Conservation (phyloP, 306 rosid species). For the Dicorynia guianensis region DNA sequence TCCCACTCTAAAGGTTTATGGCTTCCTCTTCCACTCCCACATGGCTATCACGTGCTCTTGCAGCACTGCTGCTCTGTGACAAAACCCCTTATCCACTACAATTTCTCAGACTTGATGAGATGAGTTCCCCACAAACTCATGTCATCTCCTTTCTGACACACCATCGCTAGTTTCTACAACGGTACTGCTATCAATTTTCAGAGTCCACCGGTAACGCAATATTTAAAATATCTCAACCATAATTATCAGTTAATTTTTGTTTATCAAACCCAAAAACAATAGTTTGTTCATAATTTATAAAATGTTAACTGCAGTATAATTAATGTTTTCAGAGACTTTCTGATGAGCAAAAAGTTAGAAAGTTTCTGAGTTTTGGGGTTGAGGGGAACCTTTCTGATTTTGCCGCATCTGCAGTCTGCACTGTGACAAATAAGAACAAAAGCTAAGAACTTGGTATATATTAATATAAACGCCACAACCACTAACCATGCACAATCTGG, state of each 20-base stretch:
- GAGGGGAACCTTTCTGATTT: not conserved
- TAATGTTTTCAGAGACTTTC: too few relatives aligned
- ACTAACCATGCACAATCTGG: not conserved
- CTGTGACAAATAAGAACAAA: slow-evolving; percentile 38
- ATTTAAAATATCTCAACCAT: too few relatives aligned
- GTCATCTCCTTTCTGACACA: slow-evolving; percentile 28
- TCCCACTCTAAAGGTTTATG: slow-evolving; percentile 36
- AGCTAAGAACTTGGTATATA: slow-evolving; percentile 21
- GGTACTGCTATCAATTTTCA: not conserved
- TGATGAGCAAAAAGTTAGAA: too few relatives aligned
- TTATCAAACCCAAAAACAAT: not conserved
- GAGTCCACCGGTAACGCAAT: not conserved
- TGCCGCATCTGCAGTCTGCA: slow-evolving; percentile 15
- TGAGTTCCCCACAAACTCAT: not conserved
- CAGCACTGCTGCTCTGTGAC: slow-evolving; percentile 36
- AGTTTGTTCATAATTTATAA: too few relatives aligned
- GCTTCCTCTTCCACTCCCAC: slow-evolving; percentile 45
- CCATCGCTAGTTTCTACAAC: slow-evolving; percentile 2
- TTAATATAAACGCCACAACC: slow-evolving; percentile 5
- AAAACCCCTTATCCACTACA: slow-evolving; percentile 43
- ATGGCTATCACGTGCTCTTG: slow-evolving; percentile 62
- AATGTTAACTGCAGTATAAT: too few relatives aligned
- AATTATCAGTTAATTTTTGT: not conserved
- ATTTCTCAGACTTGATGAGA: slow-evolving; percentile 25
- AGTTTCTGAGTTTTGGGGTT: not conserved